phyloP scores from a whole-genome alignment of 441 rosid species.

The Breynia disticha region DNA sequence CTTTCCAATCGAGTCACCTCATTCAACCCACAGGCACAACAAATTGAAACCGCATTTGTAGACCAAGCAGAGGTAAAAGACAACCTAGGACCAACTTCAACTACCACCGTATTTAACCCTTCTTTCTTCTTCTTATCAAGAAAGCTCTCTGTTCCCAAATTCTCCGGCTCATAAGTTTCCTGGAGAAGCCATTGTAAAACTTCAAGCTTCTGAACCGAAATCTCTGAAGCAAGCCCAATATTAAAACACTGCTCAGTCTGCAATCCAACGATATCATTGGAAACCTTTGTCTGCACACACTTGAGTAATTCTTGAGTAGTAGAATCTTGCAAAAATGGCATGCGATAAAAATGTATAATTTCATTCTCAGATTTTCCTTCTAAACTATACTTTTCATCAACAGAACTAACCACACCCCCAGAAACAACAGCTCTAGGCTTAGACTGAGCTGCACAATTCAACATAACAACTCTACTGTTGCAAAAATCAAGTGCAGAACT shows the following conservation, averaged over 20 bases:
- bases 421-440: slow-evolving; percentile 44
- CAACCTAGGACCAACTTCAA: slow-evolving; percentile 88
- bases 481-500: slow-evolving; percentile 14
- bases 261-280: slow-evolving; percentile 61
- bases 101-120: slow-evolving; percentile 43
- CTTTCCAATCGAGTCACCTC: slow-evolving; percentile 81
- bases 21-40: slow-evolving; percentile 65
- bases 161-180: slow-evolving; percentile 91
- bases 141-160: slow-evolving; percentile 64
- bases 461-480: slow-evolving; percentile 25
- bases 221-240: slow-evolving; percentile 41
- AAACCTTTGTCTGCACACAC: slow-evolving; percentile 50
- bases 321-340: slow-evolving; percentile 73
- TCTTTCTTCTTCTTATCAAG: slow-evolving; percentile 66
- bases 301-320: slow-evolving; percentile 59
- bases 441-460: slow-evolving; percentile 45
- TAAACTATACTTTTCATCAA: slow-evolving; percentile 35
- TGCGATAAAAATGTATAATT: slow-evolving; percentile 64
- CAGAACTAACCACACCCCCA: slow-evolving; percentile 22
- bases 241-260: slow-evolving; percentile 84
- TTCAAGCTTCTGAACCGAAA: slow-evolving; percentile 40
- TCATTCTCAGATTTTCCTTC: slow-evolving; percentile 40
- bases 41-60: slow-evolving; percentile 80
- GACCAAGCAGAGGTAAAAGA: slow-evolving; percentile 99
- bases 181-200: slow-evolving; percentile 79